phyloP scores from a whole-genome alignment of 768 basidiomycete genomes.

The Agrocybe pediades region DNA sequence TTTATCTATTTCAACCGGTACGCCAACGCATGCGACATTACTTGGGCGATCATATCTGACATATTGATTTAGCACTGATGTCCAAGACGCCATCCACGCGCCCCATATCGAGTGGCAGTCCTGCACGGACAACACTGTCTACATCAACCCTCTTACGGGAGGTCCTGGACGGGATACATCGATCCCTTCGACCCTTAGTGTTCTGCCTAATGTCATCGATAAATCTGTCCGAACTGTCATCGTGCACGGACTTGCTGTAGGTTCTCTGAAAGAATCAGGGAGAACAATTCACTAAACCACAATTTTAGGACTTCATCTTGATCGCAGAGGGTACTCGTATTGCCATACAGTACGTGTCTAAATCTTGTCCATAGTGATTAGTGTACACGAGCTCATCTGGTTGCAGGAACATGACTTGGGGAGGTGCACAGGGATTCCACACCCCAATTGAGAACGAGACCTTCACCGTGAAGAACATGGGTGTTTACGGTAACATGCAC shows the following conservation, averaged over 20 bases:
- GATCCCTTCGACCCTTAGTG: conserved; percentile 59
- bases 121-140: conserved; percentile 55
- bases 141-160: conserved; percentile 43
- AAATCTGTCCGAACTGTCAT: conserved; percentile 65
- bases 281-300: not conserved
- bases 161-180: conserved; percentile 48
- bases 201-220: conserved; percentile 71
- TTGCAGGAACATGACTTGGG: conserved; percentile 51
- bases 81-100: conserved; percentile 61
- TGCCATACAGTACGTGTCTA: conserved; percentile 42
- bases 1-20: conserved; percentile 59
- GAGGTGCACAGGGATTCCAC: conserved; percentile 67
- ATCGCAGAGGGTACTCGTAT: conserved; percentile 52
- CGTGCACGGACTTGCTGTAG: conserved; percentile 65
- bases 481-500: conserved; percentile 61
- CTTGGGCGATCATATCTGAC: not conserved
- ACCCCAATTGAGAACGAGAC: conserved; percentile 59
- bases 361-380: not conserved
- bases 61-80: conserved; percentile 8
- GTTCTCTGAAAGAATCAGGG: conserved; percentile 21
- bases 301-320: conserved; percentile 39
- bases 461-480: conserved; percentile 64
- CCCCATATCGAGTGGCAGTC: conserved; percentile 60
- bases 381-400: not conserved
- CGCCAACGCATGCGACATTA: not conserved